Percentiles rank a stretch among this genome's conserved stretches.
These are phyloP conservation scores for Haematococcus lacustris DNA, from an alignment of 139 green algal species.

Conservation along the genomic window DNA sequence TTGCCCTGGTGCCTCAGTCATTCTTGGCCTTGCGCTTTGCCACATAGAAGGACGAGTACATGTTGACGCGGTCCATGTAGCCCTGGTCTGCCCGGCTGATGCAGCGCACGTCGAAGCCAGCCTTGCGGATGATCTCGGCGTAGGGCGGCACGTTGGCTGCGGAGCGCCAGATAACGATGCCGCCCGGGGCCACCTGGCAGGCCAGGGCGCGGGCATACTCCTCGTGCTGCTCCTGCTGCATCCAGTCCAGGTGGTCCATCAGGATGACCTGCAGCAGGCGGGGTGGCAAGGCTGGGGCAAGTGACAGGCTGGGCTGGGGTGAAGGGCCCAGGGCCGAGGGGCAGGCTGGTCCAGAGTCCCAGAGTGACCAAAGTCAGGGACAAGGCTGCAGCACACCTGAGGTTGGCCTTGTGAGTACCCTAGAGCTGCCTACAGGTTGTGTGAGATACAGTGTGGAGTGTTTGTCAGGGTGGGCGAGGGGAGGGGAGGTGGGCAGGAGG, in stretches of 20 bases:
- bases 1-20: no score
- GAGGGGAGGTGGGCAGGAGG: no score
- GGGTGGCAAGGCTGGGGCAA: no score
- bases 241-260: conserved; percentile 98
- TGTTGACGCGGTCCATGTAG: conserved; percentile 94
- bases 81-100: conserved; percentile 62
- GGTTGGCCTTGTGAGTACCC: no score
- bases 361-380: no score
- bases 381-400: no score
- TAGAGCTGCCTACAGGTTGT: no score
- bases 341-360: no score
- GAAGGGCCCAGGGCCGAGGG: no score
- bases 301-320: no score
- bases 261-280: conserved; percentile 84
- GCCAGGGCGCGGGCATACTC: conserved; percentile 62
- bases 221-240: conserved; percentile 43
- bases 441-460: no score
- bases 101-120: conserved; percentile 84
- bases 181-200: conserved; percentile 64
- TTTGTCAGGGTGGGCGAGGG: no score
- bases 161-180: conserved; percentile 92
- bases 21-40: conserved; percentile 44
- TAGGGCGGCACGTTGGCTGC: conserved; percentile 82
- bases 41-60: conserved; percentile 82
- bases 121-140: conserved; percentile 61